phyloP scores from a whole-genome alignment of 768 basidiomycete species.

The Porphyrellus cyaneotinctus region DNA sequence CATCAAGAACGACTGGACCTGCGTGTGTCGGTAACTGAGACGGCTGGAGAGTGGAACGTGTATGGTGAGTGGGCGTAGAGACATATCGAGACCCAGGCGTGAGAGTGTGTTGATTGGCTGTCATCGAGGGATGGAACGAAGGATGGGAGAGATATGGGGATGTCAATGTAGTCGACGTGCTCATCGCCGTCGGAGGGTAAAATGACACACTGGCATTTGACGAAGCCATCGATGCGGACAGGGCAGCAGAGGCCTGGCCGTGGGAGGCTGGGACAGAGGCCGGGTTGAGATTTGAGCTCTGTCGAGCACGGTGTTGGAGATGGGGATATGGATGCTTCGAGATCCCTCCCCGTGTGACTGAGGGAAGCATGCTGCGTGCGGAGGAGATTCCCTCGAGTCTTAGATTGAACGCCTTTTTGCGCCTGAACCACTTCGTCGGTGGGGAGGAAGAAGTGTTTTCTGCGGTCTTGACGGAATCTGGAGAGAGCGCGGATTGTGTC shows the following conservation, averaged over 20 bases:
- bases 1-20: constrained; percentile 27
- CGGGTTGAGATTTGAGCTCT: constrained; percentile 30
- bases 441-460: constrained; percentile 30
- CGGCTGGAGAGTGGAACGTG: background rate
- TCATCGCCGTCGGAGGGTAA: constrained; percentile 28
- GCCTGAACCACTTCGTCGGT: constrained; percentile 45
- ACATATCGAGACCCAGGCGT: constrained; percentile 13
- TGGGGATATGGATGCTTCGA: constrained; percentile 25
- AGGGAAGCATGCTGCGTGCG: constrained; percentile 17
- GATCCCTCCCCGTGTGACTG: constrained; percentile 23
- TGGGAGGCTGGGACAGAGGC: constrained; percentile 23
- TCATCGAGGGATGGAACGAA: constrained; percentile 23
- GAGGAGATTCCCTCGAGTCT: constrained; percentile 42
- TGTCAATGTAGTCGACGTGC: constrained; percentile 30
- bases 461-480: constrained; percentile 26
- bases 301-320: constrained; percentile 27
- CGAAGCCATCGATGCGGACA: constrained; percentile 11
- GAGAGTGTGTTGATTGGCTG: constrained; percentile 9
- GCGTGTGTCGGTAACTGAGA: constrained; percentile 17
- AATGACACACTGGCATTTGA: constrained; percentile 20
- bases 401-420: constrained; percentile 58
- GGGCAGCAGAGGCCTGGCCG: constrained; percentile 10
- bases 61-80: constrained; percentile 12
- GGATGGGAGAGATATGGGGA: constrained; percentile 32
- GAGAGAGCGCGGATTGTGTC: constrained; percentile 19